Base-by-base conservation (phyloP, 2,329 filamentous ascomycete genomes). In the Chaetomium olivaceum region DNA sequence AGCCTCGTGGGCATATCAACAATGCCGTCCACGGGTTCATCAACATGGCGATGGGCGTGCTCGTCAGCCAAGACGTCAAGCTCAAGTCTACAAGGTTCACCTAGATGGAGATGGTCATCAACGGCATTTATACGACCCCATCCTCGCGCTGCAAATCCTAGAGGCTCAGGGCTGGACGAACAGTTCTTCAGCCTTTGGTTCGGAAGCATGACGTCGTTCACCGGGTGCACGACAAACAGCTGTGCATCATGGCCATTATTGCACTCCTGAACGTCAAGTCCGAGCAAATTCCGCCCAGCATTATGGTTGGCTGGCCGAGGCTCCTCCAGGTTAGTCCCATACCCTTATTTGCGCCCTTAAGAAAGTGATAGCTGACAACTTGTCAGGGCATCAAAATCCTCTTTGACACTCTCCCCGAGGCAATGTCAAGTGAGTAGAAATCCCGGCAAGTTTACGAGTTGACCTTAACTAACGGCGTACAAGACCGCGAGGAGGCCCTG, bases 121-220 rank as follows among this genome's bases (percentile, higher is more conserved):
- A 98, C 79, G 89, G 91, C 63, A 93, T 98, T 73, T 96, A 98
- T 99, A 99, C 83, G 97, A 97, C 81, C 93, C 95, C 1, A 80
- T 90, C 54, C 83, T 97, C 66, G 86, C 93, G 27, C 85, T 99
- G 25, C 89, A 93, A 68, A 88, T 97, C 46, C 85, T 99, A n/a
- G 95, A 99, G 80, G 81, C 84, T 61, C 94, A 96, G 74, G 90
- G 88, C 67, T 97, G 93, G 94, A 98, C 95, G 7, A 98, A 98
- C 80, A 96, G 76, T 99, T 99, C 81, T 99, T 99, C 83, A 97
- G 92, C 79, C 82, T 96, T 66, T 99, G 95, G 95, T 99, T 99
- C 78, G 92, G 92, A 51, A 96, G 89, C 80, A 99, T 99, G 81
- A 91, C 96, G 68, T 89, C 87, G 74, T 98, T 99, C 80, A 91